These are phyloP conservation scores for Hymenoscyphus salicellus DNA, from an alignment of 2,329 filamentous ascomycete species.

Conservation along the genomic window DNA sequence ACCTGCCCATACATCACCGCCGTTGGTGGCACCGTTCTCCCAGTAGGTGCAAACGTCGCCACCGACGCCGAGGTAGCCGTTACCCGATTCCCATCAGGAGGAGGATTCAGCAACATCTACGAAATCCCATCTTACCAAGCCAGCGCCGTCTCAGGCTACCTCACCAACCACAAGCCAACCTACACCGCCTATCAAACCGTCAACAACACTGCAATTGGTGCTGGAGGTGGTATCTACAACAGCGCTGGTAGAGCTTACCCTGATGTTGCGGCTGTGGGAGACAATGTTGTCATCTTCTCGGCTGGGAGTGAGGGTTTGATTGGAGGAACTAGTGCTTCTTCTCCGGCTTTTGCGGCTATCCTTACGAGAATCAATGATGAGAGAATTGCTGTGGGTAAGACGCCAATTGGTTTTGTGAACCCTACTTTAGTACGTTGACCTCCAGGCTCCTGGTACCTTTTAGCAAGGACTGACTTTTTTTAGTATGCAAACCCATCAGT, in stretches of 20 bases:
- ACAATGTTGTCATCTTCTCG: constrained; percentile 29
- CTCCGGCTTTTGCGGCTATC: constrained; percentile 55
- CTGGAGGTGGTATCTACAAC: constrained; percentile 27
- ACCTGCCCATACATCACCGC: constrained; percentile 67
- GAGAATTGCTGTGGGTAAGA: constrained; percentile 48
- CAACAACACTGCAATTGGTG: constrained; percentile 16
- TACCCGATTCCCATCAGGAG: constrained; percentile 42
- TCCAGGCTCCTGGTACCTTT: neutral
- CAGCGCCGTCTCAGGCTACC: constrained; percentile 27
- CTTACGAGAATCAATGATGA: constrained; percentile 61
- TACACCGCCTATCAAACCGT: constrained; percentile 21
- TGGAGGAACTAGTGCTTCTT: constrained; percentile 53
- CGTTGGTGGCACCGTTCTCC: constrained; percentile 57
- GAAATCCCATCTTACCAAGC: constrained; percentile 24
- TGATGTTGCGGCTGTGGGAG: constrained; percentile 31
- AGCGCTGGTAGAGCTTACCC: constrained; percentile 30
- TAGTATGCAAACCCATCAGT: constrained; percentile 26
- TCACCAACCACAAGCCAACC: constrained; percentile 26
- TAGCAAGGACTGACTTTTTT: neutral
- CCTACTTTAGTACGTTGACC: constrained; percentile 18
- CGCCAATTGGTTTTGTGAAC: constrained; percentile 53
- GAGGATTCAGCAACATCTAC: constrained; percentile 48
- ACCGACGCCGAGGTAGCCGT: constrained; percentile 34
- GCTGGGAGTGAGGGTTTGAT: constrained; percentile 22
- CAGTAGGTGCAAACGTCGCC: constrained; percentile 39